Conservation (phyloP, 106 monocot genomes). For the Apostasia ramifera region DNA sequence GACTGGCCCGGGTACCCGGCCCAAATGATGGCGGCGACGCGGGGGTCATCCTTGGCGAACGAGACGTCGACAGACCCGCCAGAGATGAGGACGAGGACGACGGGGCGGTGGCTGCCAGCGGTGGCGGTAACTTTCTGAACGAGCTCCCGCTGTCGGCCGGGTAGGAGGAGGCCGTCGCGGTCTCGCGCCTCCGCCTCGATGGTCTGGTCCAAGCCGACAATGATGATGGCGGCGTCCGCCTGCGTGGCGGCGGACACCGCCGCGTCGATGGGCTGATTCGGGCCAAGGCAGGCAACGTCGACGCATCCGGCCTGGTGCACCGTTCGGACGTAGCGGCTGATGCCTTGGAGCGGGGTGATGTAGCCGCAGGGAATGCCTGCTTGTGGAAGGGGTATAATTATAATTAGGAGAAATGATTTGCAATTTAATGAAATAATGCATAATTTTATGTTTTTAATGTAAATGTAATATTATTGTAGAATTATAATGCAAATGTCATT, state of each 20-base stretch:
- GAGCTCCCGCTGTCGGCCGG: slow-evolving; percentile 64
- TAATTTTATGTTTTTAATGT: too few species aligned
- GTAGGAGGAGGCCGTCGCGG: slow-evolving; percentile 47
- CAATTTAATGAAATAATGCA: too few species aligned
- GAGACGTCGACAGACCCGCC: slow-evolving; percentile 72
- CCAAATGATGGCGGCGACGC: slow-evolving; percentile 68
- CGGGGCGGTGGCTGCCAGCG: slow-evolving; percentile 24
- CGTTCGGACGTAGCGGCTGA: slow-evolving; percentile 22
- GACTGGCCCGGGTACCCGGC: slow-evolving; percentile 87
- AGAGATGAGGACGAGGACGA: slow-evolving; percentile 50
- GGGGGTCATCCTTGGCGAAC: slow-evolving; percentile 54
- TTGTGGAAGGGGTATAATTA: background rate
- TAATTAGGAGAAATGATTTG: background rate
- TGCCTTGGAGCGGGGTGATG: slow-evolving; percentile 49
- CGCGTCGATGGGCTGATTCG: slow-evolving; percentile 31
- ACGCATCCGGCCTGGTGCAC: slow-evolving; percentile 49
- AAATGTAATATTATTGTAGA: too few species aligned
- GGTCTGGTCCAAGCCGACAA: slow-evolving; percentile 70
- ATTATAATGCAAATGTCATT: too few species aligned
- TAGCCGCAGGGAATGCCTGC: slow-evolving; percentile 54
- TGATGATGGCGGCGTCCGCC: slow-evolving; percentile 46
- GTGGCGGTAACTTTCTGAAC: slow-evolving; percentile 48
- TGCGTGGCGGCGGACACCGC: slow-evolving; percentile 36
- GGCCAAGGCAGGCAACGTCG: slow-evolving; percentile 35
- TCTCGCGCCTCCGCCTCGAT: slow-evolving; percentile 58